phyloP scores from a whole-genome alignment of 192 early-diverging fungal genomes.

The Phycomyces blakesleeanus region DNA sequence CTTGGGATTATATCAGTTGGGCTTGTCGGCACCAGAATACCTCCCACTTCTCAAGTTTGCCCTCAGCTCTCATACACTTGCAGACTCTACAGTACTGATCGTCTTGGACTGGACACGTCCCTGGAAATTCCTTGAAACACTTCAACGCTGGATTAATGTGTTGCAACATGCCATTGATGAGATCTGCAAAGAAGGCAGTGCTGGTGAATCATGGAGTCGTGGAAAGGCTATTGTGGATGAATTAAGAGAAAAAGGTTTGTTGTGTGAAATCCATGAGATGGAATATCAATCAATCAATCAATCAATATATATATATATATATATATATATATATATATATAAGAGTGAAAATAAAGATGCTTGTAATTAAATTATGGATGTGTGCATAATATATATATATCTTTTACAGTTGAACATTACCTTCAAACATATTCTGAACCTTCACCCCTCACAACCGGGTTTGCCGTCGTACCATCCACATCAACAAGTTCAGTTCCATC shows the following conservation, averaged over 20 bases:
- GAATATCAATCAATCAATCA: too few relatives aligned
- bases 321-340: too few relatives aligned
- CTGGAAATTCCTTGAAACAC: conserved; percentile 77
- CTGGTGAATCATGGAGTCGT: conserved; percentile 53
- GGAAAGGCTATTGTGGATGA: conserved; percentile 69
- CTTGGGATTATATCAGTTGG: conserved; percentile 77
- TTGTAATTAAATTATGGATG: too few relatives aligned
- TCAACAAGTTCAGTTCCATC: conserved; percentile 24
- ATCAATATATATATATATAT: too few relatives aligned
- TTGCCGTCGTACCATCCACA: too few relatives aligned
- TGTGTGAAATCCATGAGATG: too few relatives aligned
- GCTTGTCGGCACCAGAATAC: conserved; percentile 63
- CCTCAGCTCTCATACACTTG: conserved; percentile 59
- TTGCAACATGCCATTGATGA: conserved; percentile 53
- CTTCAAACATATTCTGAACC: conserved; percentile 13
- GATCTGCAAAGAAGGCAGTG: conserved; percentile 49
- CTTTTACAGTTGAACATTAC: too few relatives aligned
- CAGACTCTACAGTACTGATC: conserved; percentile 65
- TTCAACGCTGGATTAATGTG: conserved; percentile 77
- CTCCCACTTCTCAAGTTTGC: conserved; percentile 69
- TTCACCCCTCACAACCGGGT: not conserved
- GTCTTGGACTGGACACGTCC: conserved; percentile 90
- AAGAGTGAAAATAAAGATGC: too few relatives aligned
- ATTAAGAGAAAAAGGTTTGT: conserved; percentile 56
- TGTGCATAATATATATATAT: too few relatives aligned